phyloP scores from a whole-genome alignment of 1,139 yeast genomes.

The Hyphopichia khmerensis region DNA sequence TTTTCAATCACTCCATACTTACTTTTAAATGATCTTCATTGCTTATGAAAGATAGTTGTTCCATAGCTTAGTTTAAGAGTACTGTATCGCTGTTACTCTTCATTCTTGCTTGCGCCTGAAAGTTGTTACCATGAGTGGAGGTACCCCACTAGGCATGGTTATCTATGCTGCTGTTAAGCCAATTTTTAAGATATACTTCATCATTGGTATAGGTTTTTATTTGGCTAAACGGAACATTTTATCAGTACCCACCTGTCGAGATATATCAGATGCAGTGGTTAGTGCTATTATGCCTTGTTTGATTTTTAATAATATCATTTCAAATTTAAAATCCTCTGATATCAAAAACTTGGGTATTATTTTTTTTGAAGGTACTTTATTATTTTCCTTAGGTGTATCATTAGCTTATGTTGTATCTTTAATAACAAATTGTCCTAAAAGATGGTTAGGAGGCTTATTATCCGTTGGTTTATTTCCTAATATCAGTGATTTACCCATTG shows the following conservation, averaged over 20 bases:
- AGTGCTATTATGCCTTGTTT: constrained; percentile 76
- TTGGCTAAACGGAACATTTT: constrained; percentile 68
- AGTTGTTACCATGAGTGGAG: neutral
- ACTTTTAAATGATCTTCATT: too few relatives aligned
- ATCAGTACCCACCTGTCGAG: constrained; percentile 70
- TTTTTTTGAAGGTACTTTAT: constrained; percentile 51
- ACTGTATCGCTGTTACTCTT: too few relatives aligned
- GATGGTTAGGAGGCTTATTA: constrained; percentile 78
- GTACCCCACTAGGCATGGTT: constrained; percentile 55
- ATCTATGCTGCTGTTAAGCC: constrained; percentile 85
- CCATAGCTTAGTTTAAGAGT: too few relatives aligned
- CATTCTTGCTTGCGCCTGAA: too few relatives aligned
- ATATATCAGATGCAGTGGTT: constrained; percentile 70
- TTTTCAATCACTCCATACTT: too few relatives aligned
- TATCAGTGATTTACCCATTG: constrained; percentile 84
- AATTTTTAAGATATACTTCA: constrained; percentile 78
- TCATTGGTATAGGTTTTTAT: constrained; percentile 66
- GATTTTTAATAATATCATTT: constrained; percentile 72
- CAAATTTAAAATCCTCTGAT: constrained; percentile 66
- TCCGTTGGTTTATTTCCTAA: constrained; percentile 66
- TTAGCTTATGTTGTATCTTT: constrained; percentile 33
- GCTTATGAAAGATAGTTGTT: too few relatives aligned
- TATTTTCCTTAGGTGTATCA: constrained; percentile 38
- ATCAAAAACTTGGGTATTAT: constrained; percentile 76
- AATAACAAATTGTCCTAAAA: constrained; percentile 56